These are phyloP conservation scores for Pestalotiopsis fici DNA, from an alignment of 2,329 filamentous ascomycete species.

Conservation along the genomic window DNA sequence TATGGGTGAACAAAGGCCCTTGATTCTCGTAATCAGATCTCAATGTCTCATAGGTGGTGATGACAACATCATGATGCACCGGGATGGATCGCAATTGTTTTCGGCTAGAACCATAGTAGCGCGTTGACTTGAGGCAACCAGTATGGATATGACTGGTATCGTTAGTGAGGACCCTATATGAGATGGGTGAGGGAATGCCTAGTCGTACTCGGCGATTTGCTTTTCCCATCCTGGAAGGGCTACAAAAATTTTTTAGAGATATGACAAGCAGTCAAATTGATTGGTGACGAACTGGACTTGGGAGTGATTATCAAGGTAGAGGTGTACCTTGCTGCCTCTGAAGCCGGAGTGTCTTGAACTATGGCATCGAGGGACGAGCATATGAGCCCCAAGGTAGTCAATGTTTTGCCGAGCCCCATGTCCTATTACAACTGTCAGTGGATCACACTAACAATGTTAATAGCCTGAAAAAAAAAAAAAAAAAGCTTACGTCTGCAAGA, in stretches of 20 bases:
- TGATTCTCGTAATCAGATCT: constrained; percentile 13
- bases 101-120: neutral
- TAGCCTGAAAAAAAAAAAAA: no score
- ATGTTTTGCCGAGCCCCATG: constrained; percentile 4
- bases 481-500: constrained; percentile 1
- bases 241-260: neutral
- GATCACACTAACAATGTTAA: neutral
- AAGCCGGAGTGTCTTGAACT: no score
- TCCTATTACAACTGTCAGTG: neutral
- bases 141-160: neutral
- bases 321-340: neutral
- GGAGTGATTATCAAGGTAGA: neutral
- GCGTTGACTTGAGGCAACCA: neutral
- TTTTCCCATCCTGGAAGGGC: constrained; percentile 26
- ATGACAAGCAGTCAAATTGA: no score
- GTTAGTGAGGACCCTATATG: neutral
- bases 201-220: constrained; percentile 23
- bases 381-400: neutral
- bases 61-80: neutral
- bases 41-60: neutral
- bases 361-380: neutral
- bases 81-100: neutral
- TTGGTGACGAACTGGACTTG: neutral
- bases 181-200: neutral
- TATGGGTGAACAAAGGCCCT: constrained; percentile 7